These are phyloP conservation scores for Bretziella fagacearum DNA, from an alignment of 2,329 filamentous ascomycete species.

Conservation along the genomic window DNA sequence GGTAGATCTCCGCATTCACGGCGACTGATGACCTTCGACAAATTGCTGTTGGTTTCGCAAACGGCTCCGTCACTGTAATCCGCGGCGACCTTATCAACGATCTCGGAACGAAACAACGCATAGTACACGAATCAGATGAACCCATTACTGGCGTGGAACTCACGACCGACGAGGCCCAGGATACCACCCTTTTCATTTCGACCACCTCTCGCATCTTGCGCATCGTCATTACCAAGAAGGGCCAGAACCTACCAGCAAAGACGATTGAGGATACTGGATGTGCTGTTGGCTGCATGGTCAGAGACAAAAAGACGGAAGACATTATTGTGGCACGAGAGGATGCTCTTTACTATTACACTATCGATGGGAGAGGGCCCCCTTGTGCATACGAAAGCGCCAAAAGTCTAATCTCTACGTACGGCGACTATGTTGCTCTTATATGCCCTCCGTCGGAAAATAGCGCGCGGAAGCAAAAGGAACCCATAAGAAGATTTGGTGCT, in stretches of 20 bases:
- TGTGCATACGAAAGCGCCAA: constrained; percentile 88
- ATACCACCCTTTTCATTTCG: constrained; percentile 75
- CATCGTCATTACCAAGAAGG: constrained; percentile 69
- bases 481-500: constrained; percentile 49
- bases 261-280: constrained; percentile 82
- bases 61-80: constrained; percentile 84
- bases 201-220: constrained; percentile 80
- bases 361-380: constrained; percentile 69
- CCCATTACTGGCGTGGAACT: constrained; percentile 87
- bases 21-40: constrained; percentile 79
- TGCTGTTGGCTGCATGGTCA: constrained; percentile 85
- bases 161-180: constrained; percentile 31
- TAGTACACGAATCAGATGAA: constrained; percentile 92
- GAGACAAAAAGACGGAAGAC: constrained; percentile 63
- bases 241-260: constrained; percentile 75
- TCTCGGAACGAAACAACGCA: constrained; percentile 80
- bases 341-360: constrained; percentile 83
- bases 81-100: constrained; percentile 91
- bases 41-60: constrained; percentile 87
- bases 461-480: constrained; percentile 9
- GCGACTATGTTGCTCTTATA: constrained; percentile 73
- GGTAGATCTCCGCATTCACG: constrained; percentile 68
- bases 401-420: constrained; percentile 59
- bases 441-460: constrained; percentile 43
- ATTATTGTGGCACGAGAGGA: constrained; percentile 88